Conservation (phyloP, 2,329 filamentous ascomycete genomes). For the Cylindrodendrum hubeiense region DNA sequence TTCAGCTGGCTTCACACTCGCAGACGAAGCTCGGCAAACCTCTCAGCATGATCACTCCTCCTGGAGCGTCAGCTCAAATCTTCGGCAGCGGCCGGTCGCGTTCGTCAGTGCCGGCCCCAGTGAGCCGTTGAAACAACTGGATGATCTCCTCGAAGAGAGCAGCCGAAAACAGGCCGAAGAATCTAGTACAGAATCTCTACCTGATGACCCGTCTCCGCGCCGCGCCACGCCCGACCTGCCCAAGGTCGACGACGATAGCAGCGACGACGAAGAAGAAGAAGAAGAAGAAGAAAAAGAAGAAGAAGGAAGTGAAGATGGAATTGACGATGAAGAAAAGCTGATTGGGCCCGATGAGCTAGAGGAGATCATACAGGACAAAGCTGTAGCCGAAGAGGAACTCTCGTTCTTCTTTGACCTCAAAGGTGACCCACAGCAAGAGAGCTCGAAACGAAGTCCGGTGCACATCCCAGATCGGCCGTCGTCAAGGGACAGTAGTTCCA, state of each 20-base stretch:
- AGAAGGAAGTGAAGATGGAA: background rate
- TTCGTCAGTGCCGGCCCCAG: conserved; percentile 68
- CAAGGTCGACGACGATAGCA: background rate
- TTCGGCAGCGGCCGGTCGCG: conserved; percentile 62
- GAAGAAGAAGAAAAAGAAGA: background rate
- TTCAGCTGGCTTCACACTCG: conserved; percentile 47
- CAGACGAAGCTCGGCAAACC: conserved; percentile 65
- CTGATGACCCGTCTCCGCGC: background rate
- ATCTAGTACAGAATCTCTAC: background rate
- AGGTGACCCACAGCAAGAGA: conserved; percentile 39
- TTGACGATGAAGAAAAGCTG: conserved; percentile 4
- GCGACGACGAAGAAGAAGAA: background rate
- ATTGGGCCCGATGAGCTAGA: conserved; percentile 41
- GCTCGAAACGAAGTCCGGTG: background rate
- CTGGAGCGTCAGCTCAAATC: conserved; percentile 54
- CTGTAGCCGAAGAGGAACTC: conserved; percentile 19
- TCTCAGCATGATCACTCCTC: conserved; percentile 56
- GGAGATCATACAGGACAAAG: conserved; percentile 25
- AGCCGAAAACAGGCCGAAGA: background rate
- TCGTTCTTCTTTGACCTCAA: conserved; percentile 55
- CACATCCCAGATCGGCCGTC: conserved; percentile 34
- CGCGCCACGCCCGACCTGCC: background rate
- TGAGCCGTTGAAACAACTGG: conserved; percentile 60
- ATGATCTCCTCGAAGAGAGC: conserved; percentile 41
- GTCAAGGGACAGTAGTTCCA: conserved; percentile 59